phyloP scores from a whole-genome alignment of 2,329 filamentous ascomycete genomes.

The Penicillium sp. region DNA sequence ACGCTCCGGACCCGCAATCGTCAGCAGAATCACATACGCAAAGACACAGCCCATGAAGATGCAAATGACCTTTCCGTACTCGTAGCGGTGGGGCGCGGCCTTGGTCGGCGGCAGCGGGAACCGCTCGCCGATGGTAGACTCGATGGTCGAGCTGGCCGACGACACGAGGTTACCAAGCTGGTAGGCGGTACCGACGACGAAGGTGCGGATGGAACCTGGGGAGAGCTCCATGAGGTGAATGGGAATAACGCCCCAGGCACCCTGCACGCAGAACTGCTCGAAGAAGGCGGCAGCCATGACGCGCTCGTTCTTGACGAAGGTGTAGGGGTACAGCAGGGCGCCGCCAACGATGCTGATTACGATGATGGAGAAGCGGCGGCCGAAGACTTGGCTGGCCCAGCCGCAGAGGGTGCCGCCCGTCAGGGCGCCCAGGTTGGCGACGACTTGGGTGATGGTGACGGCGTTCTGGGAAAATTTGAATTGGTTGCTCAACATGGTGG shows the following conservation, averaged over 20 bases:
- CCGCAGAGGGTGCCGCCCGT: slow-evolving; percentile 67
- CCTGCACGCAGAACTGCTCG: slow-evolving; percentile 76
- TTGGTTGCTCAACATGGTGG: slow-evolving; percentile 61
- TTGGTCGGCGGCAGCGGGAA: slow-evolving; percentile 67
- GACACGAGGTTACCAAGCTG: slow-evolving; percentile 65
- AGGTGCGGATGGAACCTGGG: slow-evolving; percentile 61
- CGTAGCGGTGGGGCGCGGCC: slow-evolving; percentile 56
- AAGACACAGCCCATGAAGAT: slow-evolving; percentile 90
- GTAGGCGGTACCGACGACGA: slow-evolving; percentile 64
- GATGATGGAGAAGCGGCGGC: slow-evolving; percentile 69
- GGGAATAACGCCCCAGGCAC: slow-evolving; percentile 74
- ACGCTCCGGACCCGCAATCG: slow-evolving; percentile 51
- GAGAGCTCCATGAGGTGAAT: slow-evolving; percentile 68
- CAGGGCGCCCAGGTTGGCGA: slow-evolving; percentile 72
- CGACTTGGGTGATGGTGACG: slow-evolving; percentile 70
- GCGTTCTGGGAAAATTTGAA: slow-evolving; percentile 57
- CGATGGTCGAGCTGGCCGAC: slow-evolving; percentile 70
- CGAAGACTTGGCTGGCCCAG: slow-evolving; percentile 68
- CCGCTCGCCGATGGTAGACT: slow-evolving; percentile 71
- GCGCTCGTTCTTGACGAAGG: slow-evolving; percentile 61
- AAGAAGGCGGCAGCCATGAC: slow-evolving; percentile 84
- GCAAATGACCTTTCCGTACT: slow-evolving; percentile 82
- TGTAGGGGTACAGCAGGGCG: slow-evolving; percentile 81
- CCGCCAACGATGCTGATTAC: slow-evolving; percentile 66
- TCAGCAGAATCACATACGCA: slow-evolving; percentile 58